Percentiles rank a stretch among this genome's conserved stretches.
These are phyloP conservation scores for Cystobasidium tubakii DNA, from an alignment of 768 basidiomycete genomes.

Conservation along the genomic window DNA sequence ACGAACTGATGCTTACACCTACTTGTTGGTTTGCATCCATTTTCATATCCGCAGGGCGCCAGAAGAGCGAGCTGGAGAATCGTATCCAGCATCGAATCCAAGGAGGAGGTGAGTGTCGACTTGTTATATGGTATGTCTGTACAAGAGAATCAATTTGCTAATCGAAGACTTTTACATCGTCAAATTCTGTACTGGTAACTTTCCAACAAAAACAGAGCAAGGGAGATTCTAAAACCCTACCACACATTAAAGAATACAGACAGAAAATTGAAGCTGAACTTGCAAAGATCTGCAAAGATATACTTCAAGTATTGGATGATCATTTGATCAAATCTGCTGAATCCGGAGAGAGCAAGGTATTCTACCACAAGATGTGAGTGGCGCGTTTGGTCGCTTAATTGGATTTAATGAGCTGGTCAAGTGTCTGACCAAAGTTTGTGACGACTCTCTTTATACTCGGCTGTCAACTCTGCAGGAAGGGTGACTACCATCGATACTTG, in stretches of 20 bases:
- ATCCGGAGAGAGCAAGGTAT: constrained; percentile 85
- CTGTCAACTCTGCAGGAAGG: constrained; percentile 76
- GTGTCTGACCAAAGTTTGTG: neutral
- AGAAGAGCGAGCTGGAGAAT: constrained; percentile 99
- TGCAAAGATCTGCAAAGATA: constrained; percentile 93
- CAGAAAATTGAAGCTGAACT: constrained; percentile 71
- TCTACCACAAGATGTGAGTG: constrained; percentile 98
- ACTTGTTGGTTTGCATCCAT: too few species aligned
- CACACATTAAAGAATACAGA: constrained; percentile 77
- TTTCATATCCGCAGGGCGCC: constrained; percentile 59
- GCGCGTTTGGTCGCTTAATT: neutral
- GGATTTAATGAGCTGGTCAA: too few species aligned
- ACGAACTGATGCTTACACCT: too few species aligned
- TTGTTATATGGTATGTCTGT: neutral
- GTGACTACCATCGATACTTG: constrained; percentile 97
- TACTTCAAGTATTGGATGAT: constrained; percentile 63
- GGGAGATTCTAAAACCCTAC: constrained; percentile 90
- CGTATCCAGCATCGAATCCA: constrained; percentile 96
- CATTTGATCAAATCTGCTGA: constrained; percentile 95
- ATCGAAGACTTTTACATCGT: too few species aligned
- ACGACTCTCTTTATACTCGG: too few species aligned
- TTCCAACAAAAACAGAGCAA: constrained; percentile 55
- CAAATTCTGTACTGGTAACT: too few species aligned
- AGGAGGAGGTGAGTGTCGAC: constrained; percentile 64
- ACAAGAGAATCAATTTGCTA: too few species aligned